Evolutionary conservation across 2,329 filamentous ascomycete genomes (phyloP).

Genomic region (Trichoderma sp.): DNA sequence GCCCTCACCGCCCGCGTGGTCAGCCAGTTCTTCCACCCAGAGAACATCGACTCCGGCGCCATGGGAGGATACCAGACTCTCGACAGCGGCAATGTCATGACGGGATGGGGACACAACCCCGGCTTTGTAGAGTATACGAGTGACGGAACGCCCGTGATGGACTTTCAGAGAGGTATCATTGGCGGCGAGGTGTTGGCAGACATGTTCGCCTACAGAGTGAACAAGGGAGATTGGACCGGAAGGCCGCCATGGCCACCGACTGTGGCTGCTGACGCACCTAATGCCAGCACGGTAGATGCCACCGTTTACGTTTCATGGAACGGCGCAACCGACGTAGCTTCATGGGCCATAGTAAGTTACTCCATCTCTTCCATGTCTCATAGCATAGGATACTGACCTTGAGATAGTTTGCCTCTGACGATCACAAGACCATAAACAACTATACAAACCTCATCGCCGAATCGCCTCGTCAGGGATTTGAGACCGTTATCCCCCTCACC

Average conservation of each 20-base stretch:
- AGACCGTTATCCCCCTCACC: neutral
- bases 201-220: constrained; percentile 16
- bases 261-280: neutral
- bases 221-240: constrained; percentile 2
- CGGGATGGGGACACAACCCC: constrained; percentile 5
- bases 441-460: neutral
- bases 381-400: neutral
- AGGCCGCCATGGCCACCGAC: neutral
- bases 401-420: constrained; percentile 5
- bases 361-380: neutral
- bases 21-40: neutral
- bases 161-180: neutral
- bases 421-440: constrained; percentile 5
- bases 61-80: constrained; percentile 4
- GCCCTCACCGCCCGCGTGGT: neutral
- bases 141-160: constrained; percentile 2
- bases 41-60: constrained; percentile 4
- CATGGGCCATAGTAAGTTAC: constrained; percentile 10
- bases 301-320: constrained; percentile 13
- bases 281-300: neutral
- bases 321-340: constrained; percentile 1
- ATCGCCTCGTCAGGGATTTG: constrained; percentile 2
- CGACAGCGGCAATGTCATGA: neutral
- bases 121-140: constrained; percentile 8
- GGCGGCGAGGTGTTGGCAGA: neutral